Base-by-base conservation (phyloP, 768 basidiomycete genomes). In the Zangia roseola region DNA sequence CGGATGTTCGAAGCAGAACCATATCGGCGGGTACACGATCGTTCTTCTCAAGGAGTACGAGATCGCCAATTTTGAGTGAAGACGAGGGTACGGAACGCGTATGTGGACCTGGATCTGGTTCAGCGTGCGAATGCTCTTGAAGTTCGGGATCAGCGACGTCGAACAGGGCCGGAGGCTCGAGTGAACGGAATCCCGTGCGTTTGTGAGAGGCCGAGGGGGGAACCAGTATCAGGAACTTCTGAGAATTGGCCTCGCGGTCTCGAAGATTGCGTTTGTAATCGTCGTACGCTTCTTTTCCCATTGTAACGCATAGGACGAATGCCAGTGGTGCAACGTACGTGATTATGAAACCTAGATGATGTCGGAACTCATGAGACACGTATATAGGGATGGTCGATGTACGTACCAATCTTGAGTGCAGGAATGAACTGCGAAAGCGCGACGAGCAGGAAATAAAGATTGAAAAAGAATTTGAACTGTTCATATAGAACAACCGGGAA, bases 381-480 rank as follows among this genome's bases (percentile, higher is more conserved):
- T 14, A 14, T 26, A 38, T 14, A 28, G 23, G 10, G 28, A 24
- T 24, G 9, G 16, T 1, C 36, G 38, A 28, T 43, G 17, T 24
- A 73, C 82, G 39, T 44, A 92, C 94, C 94, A 50, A 97, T 99
- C 73, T 93, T 94, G 50, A 99, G 80, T 0, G 94, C 89, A 13
- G 97, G 97, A 16, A 99, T 74, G 63, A 99, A 97, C 69, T 98
- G 97, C 9, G 90, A 93, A 8, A 98, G 76, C 0, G 97, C 97
- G 31, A 99, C 97, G 20, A 98, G 84, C 10, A 98, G 81, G 65
- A 99, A 99, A 69, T 98, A 99, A 7, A 97, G 78, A 65, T 98
- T 99, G 83, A 97, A 98, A 75, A 99, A 99, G 77, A 95, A 97
- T 70, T 97, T 98, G 86, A 98, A 99, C 67, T 98, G 95, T 68